Conservation (phyloP, 768 basidiomycete genomes). For the Gymnopilus junonius region DNA sequence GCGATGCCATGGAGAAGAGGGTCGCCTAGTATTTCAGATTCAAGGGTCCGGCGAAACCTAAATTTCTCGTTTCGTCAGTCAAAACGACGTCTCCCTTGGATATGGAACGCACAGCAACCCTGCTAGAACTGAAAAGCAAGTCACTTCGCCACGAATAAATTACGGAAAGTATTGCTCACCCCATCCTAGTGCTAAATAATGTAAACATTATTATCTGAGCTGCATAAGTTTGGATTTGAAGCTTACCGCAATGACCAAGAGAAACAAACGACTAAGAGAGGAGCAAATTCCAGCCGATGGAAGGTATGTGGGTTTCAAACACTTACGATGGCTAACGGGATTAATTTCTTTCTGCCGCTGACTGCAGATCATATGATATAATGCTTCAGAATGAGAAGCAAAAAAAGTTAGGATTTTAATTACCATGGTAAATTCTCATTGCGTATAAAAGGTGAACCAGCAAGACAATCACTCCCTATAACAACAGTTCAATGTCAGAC, state of each 20-base stretch:
- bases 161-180: background rate
- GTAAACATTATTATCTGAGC: background rate
- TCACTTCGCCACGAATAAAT: background rate
- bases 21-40: background rate
- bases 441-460: conserved; percentile 17
- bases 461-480: conserved; percentile 9
- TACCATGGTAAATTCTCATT: conserved; percentile 19
- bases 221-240: no score
- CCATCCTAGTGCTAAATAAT: conserved; percentile 6
- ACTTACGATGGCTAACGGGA: conserved; percentile 3
- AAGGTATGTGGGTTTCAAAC: background rate
- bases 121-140: conserved; percentile 1
- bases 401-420: no score
- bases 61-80: background rate
- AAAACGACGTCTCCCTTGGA: background rate
- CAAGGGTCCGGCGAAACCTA: background rate
- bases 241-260: conserved; percentile 3
- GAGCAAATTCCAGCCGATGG: background rate
- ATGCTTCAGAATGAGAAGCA: background rate
- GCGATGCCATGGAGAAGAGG: background rate
- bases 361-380: background rate
- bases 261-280: background rate
- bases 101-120: conserved; percentile 2
- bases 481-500: background rate
- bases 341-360: background rate